Percentiles rank a stretch among this genome's conserved stretches.
Evolutionary conservation across 1,139 yeast genomes (phyloP).

Genomic region (Blastobotrys illinoisensis): DNA sequence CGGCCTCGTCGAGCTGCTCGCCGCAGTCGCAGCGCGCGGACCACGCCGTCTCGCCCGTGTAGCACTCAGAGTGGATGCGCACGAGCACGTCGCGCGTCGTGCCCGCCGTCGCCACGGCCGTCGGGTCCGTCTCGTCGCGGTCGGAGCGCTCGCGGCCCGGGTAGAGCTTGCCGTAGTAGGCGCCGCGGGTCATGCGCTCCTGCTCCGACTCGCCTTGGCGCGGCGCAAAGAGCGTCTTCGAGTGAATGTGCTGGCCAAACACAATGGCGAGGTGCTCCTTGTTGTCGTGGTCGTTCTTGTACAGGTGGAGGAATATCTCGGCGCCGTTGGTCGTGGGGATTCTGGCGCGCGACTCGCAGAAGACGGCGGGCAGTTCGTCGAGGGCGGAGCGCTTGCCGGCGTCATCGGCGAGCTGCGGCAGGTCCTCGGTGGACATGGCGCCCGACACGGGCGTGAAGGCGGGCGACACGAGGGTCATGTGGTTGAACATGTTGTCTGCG

Average conservation of each 20-base stretch:
- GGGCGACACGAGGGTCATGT: slow-evolving; percentile 33
- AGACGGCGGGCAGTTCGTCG: slow-evolving; percentile 57
- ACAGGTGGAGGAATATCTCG: slow-evolving; percentile 86
- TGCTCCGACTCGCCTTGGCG: slow-evolving; percentile 74
- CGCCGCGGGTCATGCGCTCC: slow-evolving; percentile 96
- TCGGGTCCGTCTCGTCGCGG: slow-evolving; percentile 37
- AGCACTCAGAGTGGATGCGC: slow-evolving; percentile 94
- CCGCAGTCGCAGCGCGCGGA: slow-evolving; percentile 99
- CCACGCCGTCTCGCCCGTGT: slow-evolving; percentile 99
- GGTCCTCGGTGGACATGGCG: slow-evolving; percentile 6
- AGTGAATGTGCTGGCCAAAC: slow-evolving; percentile 86
- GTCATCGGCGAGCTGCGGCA: slow-evolving; percentile 1
- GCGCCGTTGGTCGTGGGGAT: slow-evolving; percentile 93
- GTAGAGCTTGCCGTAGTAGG: slow-evolving; percentile 79
- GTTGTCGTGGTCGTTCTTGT: slow-evolving; percentile 75
- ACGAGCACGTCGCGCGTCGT: slow-evolving; percentile 44
- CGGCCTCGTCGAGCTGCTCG: slow-evolving; percentile 97
- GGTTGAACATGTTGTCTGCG: slow-evolving; percentile 14
- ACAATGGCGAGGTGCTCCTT: slow-evolving; percentile 97
- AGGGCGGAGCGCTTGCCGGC: not conserved
- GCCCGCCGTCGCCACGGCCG: not conserved
- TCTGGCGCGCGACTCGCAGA: slow-evolving; percentile 86
- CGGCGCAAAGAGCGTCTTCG: slow-evolving; percentile 59
- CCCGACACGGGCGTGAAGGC: slow-evolving; percentile 30
- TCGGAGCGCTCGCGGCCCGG: slow-evolving; percentile 60